Base-by-base conservation (phyloP, 2,329 filamentous ascomycete species). In the Diaporthe ampelina region DNA sequence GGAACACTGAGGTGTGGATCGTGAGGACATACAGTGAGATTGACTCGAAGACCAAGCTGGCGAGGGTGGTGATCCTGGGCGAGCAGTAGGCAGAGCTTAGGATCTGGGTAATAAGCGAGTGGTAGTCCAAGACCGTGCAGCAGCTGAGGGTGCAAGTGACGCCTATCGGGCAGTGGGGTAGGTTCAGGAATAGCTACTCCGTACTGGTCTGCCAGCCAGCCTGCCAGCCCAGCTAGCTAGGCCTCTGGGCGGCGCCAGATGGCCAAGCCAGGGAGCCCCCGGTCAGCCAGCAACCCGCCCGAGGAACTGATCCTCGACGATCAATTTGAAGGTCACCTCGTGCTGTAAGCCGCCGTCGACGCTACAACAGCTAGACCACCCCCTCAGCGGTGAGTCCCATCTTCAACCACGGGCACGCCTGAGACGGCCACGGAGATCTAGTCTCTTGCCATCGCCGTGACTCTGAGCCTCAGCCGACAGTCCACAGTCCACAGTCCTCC, bases 281-380 rank as follows among this genome's bases (percentile, higher is more conserved):
- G 63, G 63, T 54, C 63, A 54, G 32, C 63, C 48, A 68, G 63
- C 63, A 68, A 9, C 32, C 48, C 48, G 45, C 63, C 63, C 48
- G 63, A 68, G 63, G 63, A 54, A 40, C 48, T 68, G 63, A 54
- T 68, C 48, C 63, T 68, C 63, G 63, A 68, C 63, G 48, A 54
- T 68, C 63, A 45, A 52, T 52, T 52, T 52, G 63, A 67, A 10
- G 45, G 63, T 37, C 29, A 26, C 26, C 32, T 54, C 45, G 63
- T 67, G 63, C 32, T 40, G n/a, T 67, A 67, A 32, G 43, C 45
- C 37, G 63, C 63, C 32, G 15, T 54, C 63, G 37, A 68, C 63
- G 63, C 63, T 50, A 54, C 63, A 68, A 68, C 63, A 54, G 63
- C 63, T 54, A 54, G 63, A 68, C 63, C 63, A 68, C 63, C 63